A percentile compares a stretch with the other conserved stretches of the same genome.
phyloP scores from a whole-genome alignment of 345 rosid species.

The Eucalyptus sp. region DNA sequence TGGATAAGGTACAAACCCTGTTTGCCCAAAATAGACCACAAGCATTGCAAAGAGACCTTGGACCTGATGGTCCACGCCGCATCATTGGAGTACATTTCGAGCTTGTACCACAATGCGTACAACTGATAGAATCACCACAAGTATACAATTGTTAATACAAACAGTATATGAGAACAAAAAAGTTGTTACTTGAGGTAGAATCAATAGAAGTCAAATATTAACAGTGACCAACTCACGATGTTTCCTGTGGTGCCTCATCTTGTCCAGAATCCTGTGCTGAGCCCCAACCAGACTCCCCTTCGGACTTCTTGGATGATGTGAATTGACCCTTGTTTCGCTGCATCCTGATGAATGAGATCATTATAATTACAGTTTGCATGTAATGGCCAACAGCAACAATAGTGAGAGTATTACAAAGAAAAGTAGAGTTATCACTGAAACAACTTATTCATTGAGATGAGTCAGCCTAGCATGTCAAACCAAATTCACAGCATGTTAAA shows the following conservation, averaged over 20 bases:
- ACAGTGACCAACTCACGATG: constrained; percentile 38
- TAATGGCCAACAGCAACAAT: background rate
- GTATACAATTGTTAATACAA: background rate
- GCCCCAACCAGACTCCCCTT: constrained; percentile 48
- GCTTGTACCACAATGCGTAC: constrained; percentile 83
- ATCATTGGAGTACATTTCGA: constrained; percentile 93
- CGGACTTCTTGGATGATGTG: constrained; percentile 70
- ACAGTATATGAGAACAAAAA: background rate
- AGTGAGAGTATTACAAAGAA: background rate
- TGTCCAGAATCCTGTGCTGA: constrained; percentile 54
- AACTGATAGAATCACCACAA: constrained; percentile 26
- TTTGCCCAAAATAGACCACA: constrained; percentile 96
- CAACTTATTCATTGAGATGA: background rate
- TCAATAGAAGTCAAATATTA: background rate
- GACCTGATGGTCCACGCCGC: constrained; percentile 98
- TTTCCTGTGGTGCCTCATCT: constrained; percentile 57
- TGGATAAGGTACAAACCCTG: constrained; percentile 41
- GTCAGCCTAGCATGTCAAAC: background rate
- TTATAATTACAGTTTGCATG: background rate
- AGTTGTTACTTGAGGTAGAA: background rate
- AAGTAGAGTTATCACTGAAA: background rate
- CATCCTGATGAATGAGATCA: constrained; percentile 46
- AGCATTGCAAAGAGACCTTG: constrained; percentile 97
- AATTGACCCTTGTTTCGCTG: constrained; percentile 97
- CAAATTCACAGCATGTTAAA: background rate